A percentile compares a stretch with the other conserved stretches of the same genome.
Conservation (phyloP, 768 basidiomycete genomes). For the Pulveroboletus ravenelii region DNA sequence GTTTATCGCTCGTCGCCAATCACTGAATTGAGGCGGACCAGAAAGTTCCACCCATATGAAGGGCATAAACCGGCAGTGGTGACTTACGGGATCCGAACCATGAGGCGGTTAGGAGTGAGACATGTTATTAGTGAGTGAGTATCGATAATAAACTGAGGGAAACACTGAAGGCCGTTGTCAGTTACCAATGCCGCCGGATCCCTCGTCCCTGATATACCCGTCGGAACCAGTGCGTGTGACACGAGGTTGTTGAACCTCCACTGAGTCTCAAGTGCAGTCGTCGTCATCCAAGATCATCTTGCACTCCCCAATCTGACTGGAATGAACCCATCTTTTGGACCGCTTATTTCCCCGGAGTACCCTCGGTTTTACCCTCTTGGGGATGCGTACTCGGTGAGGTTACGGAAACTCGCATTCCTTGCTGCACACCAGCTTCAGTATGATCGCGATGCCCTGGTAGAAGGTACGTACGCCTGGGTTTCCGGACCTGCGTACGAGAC, state of each 20-base stretch:
- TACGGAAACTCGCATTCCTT: constrained; percentile 70
- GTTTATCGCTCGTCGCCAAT: not conserved
- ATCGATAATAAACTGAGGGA: not conserved
- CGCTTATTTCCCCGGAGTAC: constrained; percentile 49
- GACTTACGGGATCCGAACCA: constrained; percentile 72
- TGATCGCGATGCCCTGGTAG: constrained; percentile 52
- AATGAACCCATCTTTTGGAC: constrained; percentile 76
- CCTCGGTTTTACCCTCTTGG: constrained; percentile 82
- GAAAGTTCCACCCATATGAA: constrained; percentile 82
- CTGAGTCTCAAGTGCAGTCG: constrained; percentile 45
- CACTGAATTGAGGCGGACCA: constrained; percentile 5
- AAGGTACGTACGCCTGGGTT: constrained; percentile 89
- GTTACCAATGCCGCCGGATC: constrained; percentile 90
- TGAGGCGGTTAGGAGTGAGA: constrained; percentile 73
- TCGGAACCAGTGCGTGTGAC: constrained; percentile 70
- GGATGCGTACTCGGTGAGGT: constrained; percentile 68
- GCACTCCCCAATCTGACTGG: constrained; percentile 76
- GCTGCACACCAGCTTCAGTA: constrained; percentile 62
- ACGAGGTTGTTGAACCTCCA: not conserved
- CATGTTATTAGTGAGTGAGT: constrained; percentile 62
- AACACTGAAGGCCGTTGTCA: constrained; percentile 25
- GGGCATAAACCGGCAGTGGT: constrained; percentile 68
- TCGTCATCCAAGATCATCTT: constrained; percentile 80
- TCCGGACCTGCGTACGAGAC: constrained; percentile 89
- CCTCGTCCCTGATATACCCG: constrained; percentile 64